Evolutionary conservation across 371 early-diverging fungal genomes (phyloP).

Genomic region (Mucor sp.): DNA sequence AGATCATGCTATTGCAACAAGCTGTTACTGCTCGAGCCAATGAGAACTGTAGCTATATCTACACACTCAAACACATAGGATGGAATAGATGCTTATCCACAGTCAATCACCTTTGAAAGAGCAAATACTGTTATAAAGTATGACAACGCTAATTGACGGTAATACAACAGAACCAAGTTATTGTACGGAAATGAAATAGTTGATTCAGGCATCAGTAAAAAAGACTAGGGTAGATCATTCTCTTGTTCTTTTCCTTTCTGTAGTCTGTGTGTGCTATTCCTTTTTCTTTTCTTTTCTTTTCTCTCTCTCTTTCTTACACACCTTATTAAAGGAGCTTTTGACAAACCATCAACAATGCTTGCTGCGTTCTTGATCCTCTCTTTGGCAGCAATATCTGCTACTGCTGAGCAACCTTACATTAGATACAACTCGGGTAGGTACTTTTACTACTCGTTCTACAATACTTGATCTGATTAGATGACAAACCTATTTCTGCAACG

Average conservation of each 20-base stretch:
- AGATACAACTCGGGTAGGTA: conserved; percentile 9
- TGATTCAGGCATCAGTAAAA: background rate
- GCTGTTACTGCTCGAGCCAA: no score
- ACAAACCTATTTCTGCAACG: no score
- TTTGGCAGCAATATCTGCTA: background rate
- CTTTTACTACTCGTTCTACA: no score
- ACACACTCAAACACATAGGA: no score
- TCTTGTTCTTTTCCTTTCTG: background rate
- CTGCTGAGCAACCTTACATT: conserved; percentile 5
- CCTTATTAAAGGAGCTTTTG: background rate
- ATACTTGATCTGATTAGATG: background rate
- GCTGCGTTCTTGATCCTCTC: background rate
- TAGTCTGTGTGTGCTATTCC: no score
- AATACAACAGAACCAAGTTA: background rate
- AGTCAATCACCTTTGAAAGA: background rate
- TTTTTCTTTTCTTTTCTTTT: background rate
- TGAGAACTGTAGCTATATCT: no score
- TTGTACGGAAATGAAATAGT: background rate
- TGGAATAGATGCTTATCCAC: no score
- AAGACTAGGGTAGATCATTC: background rate
- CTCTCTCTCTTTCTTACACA: background rate
- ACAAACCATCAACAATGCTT: background rate
- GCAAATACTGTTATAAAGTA: background rate
- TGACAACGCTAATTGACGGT: background rate
- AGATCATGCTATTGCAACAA: no score